Conservation (phyloP, 2,329 filamentous ascomycete species). For the Stylonectria norvegica region DNA sequence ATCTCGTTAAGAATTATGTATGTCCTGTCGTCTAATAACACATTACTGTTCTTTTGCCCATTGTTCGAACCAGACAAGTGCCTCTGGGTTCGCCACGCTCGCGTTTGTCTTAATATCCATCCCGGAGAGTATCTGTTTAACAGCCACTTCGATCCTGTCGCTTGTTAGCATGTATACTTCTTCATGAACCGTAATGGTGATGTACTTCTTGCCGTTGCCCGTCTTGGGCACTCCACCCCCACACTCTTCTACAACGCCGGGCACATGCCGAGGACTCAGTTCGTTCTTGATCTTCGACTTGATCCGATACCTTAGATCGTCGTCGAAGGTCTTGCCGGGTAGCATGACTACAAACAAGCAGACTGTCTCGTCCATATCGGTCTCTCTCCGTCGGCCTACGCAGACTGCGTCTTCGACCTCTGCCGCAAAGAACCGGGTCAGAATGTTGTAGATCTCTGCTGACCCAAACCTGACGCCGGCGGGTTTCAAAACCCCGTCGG, state of each 20-base stretch:
- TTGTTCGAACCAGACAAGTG: conserved; percentile 79
- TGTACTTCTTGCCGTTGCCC: conserved; percentile 91
- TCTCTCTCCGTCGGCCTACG: conserved; percentile 68
- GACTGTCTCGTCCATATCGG: conserved; percentile 80
- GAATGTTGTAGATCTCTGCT: conserved; percentile 94
- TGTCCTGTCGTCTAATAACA: conserved; percentile 2
- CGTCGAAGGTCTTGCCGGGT: conserved; percentile 51
- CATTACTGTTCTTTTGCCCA: conserved; percentile 61
- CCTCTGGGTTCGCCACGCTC: conserved; percentile 87
- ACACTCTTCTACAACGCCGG: conserved; percentile 75
- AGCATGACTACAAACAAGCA: conserved; percentile 83
- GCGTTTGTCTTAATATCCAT: conserved; percentile 83
- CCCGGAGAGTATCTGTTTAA: conserved; percentile 93
- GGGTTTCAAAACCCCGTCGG: conserved; percentile 90
- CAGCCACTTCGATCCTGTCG: conserved; percentile 79
- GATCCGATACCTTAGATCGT: conserved; percentile 60
- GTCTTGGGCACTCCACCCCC: conserved; percentile 82
- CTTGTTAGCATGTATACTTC: conserved; percentile 12
- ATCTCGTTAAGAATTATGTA: not conserved
- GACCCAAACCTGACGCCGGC: conserved; percentile 87
- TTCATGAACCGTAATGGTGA: conserved; percentile 16
- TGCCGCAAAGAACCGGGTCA: conserved; percentile 74
- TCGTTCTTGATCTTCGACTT: conserved; percentile 68
- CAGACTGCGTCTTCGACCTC: conserved; percentile 85
- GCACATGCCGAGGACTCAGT: conserved; percentile 85